These are phyloP conservation scores for Gamsiella multidivaricata DNA, from an alignment of 192 early-diverging fungal species.

Conservation along the genomic window DNA sequence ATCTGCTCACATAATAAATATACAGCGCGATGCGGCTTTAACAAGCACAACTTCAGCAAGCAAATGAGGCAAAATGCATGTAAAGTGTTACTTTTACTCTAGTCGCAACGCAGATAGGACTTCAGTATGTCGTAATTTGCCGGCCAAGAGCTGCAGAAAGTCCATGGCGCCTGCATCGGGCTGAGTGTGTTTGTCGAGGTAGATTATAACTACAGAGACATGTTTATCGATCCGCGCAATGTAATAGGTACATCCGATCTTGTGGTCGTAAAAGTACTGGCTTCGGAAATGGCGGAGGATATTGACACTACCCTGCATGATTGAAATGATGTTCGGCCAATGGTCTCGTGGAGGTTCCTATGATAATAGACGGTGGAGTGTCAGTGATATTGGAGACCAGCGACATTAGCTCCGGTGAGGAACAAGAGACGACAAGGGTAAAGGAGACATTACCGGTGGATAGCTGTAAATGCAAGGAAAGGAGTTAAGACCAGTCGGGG, in stretches of 20 bases:
- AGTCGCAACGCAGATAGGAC: slow-evolving; percentile 21
- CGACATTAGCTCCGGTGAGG: background rate
- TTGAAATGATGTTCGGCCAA: slow-evolving; percentile 65
- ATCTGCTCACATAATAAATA: no score
- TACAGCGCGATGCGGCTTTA: no score
- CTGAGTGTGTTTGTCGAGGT: slow-evolving; percentile 59
- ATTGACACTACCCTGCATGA: slow-evolving; percentile 61
- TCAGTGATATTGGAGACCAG: no score
- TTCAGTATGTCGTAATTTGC: slow-evolving; percentile 44
- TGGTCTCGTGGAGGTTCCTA: slow-evolving; percentile 60
- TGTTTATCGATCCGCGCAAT: slow-evolving; percentile 59
- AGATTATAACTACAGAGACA: slow-evolving; percentile 63
- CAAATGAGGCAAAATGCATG: no score
- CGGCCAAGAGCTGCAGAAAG: slow-evolving; percentile 50
- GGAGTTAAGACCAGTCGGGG: slow-evolving; percentile 63
- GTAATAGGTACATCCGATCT: slow-evolving; percentile 62
- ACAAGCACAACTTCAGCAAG: no score
- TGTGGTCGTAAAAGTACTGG: slow-evolving; percentile 62
- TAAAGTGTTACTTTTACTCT: slow-evolving; percentile 34
- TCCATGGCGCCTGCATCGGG: slow-evolving; percentile 57
- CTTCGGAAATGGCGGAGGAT: slow-evolving; percentile 51
- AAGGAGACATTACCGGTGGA: slow-evolving; percentile 52
- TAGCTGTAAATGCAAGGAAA: slow-evolving; percentile 66
- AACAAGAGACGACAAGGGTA: background rate
- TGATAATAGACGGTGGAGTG: background rate